phyloP scores from a whole-genome alignment of 805 yeast species.

The Nakazawaea wickerhamii region DNA sequence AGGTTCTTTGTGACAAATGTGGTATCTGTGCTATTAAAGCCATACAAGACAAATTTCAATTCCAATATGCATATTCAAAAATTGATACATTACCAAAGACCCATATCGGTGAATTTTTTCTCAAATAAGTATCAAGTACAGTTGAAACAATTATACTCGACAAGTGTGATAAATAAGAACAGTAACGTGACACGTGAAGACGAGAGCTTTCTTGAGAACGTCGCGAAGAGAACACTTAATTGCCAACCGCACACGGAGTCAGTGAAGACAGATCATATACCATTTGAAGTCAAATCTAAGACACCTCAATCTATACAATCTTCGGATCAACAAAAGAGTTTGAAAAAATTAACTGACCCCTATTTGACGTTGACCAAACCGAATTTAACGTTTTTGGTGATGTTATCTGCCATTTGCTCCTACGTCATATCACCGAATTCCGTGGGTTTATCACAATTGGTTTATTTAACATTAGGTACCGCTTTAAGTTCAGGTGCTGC shows the following conservation, averaged over 20 bases:
- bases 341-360: constrained; percentile 44
- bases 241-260: constrained; percentile 32
- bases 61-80: not conserved
- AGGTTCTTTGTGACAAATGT: constrained; percentile 9
- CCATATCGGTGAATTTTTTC: constrained; percentile 3
- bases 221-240: constrained; percentile 38
- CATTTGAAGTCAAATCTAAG: constrained; percentile 52
- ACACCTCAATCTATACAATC: constrained; percentile 18
- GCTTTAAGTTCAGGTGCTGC: constrained; percentile 89
- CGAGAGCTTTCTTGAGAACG: constrained; percentile 27
- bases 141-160: constrained; percentile 9
- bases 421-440: constrained; percentile 88
- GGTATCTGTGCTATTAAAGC: not conserved
- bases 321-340: constrained; percentile 20
- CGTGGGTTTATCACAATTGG: constrained; percentile 63
- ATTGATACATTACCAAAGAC: constrained; percentile 5
- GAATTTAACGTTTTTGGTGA: constrained; percentile 77
- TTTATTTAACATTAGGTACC: constrained; percentile 78
- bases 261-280: constrained; percentile 30
- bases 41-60: not conserved
- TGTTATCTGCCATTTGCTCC: constrained; percentile 86
- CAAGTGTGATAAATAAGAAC: not conserved
- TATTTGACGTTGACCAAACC: constrained; percentile 89
- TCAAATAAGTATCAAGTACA: constrained; percentile 6
- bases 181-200: not conserved